Evolutionary conservation across 2,329 filamentous ascomycete genomes (phyloP).

Genomic region (Paecilomyces variotii): DNA sequence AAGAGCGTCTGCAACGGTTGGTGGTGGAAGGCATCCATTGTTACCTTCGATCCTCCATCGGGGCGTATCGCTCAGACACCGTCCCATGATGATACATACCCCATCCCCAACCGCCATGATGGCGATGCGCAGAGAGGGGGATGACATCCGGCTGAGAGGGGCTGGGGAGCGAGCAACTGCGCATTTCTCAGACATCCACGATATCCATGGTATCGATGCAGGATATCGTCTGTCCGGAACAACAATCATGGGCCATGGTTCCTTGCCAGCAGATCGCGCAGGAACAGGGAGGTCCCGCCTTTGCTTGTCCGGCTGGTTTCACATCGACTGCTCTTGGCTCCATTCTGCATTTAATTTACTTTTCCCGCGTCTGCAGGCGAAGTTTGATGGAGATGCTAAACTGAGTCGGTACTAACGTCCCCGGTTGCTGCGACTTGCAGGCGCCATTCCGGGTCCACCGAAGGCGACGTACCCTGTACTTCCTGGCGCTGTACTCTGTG

Average conservation of each 20-base stretch:
- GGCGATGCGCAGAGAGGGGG: neutral
- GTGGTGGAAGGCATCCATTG: neutral
- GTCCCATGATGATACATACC: neutral
- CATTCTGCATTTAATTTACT: neutral
- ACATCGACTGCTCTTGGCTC: neutral
- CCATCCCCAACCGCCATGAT: neutral
- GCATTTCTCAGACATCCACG: neutral
- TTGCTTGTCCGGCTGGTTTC: neutral
- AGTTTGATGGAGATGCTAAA: neutral
- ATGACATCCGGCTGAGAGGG: neutral
- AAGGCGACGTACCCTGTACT: neutral
- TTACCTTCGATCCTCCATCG: neutral
- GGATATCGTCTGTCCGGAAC: neutral
- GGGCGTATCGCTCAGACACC: neutral
- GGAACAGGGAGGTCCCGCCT: neutral
- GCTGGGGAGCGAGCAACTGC: neutral
- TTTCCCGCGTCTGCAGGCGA: neutral
- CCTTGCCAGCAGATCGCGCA: neutral
- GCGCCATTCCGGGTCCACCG: neutral
- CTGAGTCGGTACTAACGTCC: neutral
- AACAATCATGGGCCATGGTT: neutral
- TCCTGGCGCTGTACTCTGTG: neutral
- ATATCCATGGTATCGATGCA: neutral
- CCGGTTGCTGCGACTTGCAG: neutral
- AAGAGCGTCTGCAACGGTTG: neutral